Conservation (phyloP, 2,329 filamentous ascomycete genomes). For the Talaromyces atroroseus region DNA sequence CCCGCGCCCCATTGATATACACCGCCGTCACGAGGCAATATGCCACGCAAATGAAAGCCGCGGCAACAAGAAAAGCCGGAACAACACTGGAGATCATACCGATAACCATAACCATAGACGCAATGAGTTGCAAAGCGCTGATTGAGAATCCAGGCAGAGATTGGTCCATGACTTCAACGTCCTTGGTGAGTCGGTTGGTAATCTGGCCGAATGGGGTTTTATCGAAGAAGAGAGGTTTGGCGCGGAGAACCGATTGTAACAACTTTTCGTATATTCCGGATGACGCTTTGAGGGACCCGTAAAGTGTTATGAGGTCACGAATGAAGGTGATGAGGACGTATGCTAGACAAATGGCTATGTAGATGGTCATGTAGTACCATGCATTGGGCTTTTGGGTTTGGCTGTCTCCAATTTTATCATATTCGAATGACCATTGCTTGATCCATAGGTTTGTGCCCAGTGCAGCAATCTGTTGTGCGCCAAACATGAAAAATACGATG, state of each 20-base stretch:
- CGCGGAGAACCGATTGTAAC: background rate
- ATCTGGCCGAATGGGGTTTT: background rate
- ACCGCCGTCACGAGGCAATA: background rate
- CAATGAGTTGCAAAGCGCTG: background rate
- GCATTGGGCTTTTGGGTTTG: background rate
- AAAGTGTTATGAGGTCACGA: background rate
- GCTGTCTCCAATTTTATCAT: background rate
- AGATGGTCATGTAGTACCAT: background rate
- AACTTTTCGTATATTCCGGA: background rate
- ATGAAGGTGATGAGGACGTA: background rate
- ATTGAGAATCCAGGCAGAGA: background rate
- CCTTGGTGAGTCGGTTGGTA: conserved; percentile 1
- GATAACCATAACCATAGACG: background rate
- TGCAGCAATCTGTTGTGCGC: background rate
- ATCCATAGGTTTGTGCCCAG: conserved; percentile 7
- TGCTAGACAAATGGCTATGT: background rate
- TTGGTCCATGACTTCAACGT: conserved; percentile 5
- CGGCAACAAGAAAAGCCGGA: background rate
- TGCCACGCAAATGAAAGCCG: background rate
- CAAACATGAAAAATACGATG: background rate
- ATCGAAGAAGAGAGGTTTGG: conserved; percentile 2
- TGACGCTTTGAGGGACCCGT: conserved; percentile 2
- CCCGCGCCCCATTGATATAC: conserved; percentile 2
- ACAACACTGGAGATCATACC: background rate
- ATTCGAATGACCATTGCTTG: conserved; percentile 7